Percentiles rank a stretch among this genome's conserved stretches.
These are phyloP conservation scores for Fraxinus cuspidata DNA, from an alignment of 257 asterid genomes.

Conservation along the genomic window DNA sequence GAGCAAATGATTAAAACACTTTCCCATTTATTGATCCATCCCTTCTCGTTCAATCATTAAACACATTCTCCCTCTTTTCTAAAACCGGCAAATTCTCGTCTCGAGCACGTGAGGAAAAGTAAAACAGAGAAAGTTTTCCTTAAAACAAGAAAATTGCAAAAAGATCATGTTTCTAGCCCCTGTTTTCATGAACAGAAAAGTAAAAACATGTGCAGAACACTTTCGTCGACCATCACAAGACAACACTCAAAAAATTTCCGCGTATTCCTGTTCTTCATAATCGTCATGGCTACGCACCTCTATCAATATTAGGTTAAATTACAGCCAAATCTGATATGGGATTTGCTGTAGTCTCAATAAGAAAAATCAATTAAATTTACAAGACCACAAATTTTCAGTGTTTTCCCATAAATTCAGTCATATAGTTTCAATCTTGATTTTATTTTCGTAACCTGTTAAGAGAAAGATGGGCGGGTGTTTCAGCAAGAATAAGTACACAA, in stretches of 20 bases:
- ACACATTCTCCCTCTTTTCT: too few species aligned
- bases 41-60: too few species aligned
- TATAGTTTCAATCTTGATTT: conserved; percentile 15
- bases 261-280: background rate
- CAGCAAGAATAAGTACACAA: conserved; percentile 44
- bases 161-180: too few species aligned
- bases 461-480: conserved; percentile 67
- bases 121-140: too few species aligned
- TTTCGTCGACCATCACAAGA: background rate
- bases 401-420: background rate
- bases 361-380: background rate
- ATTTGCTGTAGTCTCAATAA: background rate
- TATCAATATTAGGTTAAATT: background rate
- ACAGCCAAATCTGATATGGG: background rate
- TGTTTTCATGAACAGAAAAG: background rate
- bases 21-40: too few species aligned
- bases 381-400: background rate
- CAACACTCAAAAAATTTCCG: background rate
- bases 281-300: background rate
- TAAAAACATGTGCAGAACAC: background rate
- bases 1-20: too few species aligned
- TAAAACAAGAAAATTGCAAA: background rate
- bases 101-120: too few species aligned
- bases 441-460: conserved; percentile 2
- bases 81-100: too few species aligned